Base-by-base conservation (phyloP, 306 rosid genomes). In the Quillaja saponaria region DNA sequence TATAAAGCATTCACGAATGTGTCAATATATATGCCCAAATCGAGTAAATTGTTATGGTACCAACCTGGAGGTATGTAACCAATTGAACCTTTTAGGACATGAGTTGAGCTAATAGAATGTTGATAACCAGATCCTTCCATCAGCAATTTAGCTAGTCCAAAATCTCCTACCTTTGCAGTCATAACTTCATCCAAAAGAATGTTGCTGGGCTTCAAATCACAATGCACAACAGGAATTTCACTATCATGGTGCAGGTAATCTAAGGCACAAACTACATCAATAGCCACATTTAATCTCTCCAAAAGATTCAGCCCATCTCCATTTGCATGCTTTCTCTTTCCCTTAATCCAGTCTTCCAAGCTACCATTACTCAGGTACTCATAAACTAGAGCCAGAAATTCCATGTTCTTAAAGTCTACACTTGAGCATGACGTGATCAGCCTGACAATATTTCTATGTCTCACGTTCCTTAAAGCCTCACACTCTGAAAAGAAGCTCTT, bases 41-140 rank as follows among this genome's bases (percentile, higher is more conserved):
- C n/a, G 40, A 55, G 45, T 11, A 38, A 45, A 19, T 13, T 51
- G 2, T 55, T 7, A 44, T 5, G 6, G 0, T 52, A 44, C 80
- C 20, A 33, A 89, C 96, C 96, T 80, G 92, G 97, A 21, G 97
- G 91, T 60, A 84, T 87, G 76, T 86, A 90, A 13, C 95, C 97
- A 1, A 90, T 79, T 49, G 97, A 84, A 28, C 97, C 97, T 53
- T 67, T 80, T 2, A 89, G 82, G 55, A 63, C 78, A 69, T 73
- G 69, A 44, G 83, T 70, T 21, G 85, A 81, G 77, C 85, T 78
- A 7, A 82, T 55, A 34, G 81, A 76, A 48, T 57, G 71, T 55
- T 78, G 79, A 48, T 34, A 19, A 33, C 16, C 56, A 38, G 75
- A 33, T 34, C 73, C 73, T 64, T 75, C 86, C 46, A 82, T 59